These are phyloP conservation scores for Boletus edulis DNA, from an alignment of 768 basidiomycete genomes.

Conservation along the genomic window DNA sequence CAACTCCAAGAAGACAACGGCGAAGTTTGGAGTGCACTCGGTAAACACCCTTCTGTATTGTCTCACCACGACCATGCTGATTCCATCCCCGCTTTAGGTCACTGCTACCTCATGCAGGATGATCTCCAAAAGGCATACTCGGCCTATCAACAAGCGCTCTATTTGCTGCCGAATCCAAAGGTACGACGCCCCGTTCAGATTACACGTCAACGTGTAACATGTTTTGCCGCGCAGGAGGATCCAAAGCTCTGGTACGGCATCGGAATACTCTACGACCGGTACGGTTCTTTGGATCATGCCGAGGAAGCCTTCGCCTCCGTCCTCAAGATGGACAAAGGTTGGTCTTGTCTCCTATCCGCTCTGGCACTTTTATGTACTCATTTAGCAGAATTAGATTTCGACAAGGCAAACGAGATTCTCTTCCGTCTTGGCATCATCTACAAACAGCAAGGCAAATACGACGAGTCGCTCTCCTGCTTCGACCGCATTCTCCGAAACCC, in stretches of 20 bases:
- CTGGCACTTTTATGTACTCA: constrained; percentile 25
- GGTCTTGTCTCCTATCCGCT: constrained; percentile 16
- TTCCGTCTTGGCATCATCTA: constrained; percentile 99
- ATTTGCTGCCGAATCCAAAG: constrained; percentile 93
- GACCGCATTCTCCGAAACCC: constrained; percentile 95
- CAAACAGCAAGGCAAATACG: constrained; percentile 96
- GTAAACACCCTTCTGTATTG: constrained; percentile 40
- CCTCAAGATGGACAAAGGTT: constrained; percentile 95
- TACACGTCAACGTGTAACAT: constrained; percentile 4
- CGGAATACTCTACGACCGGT: constrained; percentile 97
- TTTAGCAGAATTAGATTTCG: constrained; percentile 66
- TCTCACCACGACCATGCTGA: constrained; percentile 12
- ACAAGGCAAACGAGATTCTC: constrained; percentile 97
- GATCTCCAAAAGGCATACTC: constrained; percentile 98
- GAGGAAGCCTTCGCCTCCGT: constrained; percentile 98
- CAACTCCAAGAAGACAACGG: constrained; percentile 92
- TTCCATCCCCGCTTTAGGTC: constrained; percentile 49
- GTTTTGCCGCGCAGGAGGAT: constrained; percentile 59
- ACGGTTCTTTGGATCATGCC: constrained; percentile 96
- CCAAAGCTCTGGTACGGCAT: constrained; percentile 99
- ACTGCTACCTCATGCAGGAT: constrained; percentile 99
- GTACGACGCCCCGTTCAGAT: constrained; percentile 36
- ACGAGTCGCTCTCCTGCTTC: constrained; percentile 87
- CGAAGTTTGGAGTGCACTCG: constrained; percentile 97
- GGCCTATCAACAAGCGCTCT: constrained; percentile 97